Evolutionary conservation across 2,329 filamentous ascomycete species (phyloP).

Genomic region (Thielaviopsis punctulata): DNA sequence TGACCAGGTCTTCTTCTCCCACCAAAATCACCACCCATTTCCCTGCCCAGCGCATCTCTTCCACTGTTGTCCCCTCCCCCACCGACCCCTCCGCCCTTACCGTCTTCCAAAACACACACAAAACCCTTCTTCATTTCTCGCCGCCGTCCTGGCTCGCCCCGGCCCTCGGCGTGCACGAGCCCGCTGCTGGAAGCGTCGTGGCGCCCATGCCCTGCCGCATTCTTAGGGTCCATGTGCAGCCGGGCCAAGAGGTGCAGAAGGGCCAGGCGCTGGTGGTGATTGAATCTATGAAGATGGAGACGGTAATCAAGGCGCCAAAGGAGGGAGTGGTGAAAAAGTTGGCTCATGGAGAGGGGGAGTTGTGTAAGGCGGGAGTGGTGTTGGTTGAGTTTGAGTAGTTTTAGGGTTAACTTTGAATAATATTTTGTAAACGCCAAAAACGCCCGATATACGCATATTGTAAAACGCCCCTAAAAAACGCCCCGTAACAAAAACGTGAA

Average conservation of each 20-base stretch:
- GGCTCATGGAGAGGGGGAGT: conserved; percentile 59
- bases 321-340: conserved; percentile 54
- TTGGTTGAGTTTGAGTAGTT: conserved; percentile 57
- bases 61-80: conserved; percentile 50
- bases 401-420: background rate
- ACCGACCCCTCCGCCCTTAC: conserved; percentile 33
- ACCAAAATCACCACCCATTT: conserved; percentile 53
- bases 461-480: too few relatives aligned
- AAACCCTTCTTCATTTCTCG: conserved; percentile 39
- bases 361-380: conserved; percentile 61
- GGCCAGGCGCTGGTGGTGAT: conserved; percentile 79
- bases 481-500: too few relatives aligned
- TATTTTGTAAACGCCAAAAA: too few relatives aligned
- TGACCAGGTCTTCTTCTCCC: conserved; percentile 14
- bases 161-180: conserved; percentile 59
- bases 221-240: conserved; percentile 68
- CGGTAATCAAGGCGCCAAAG: conserved; percentile 61
- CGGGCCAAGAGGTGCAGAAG: conserved; percentile 68
- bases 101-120: conserved; percentile 55
- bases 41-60: conserved; percentile 60
- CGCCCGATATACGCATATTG: too few relatives aligned
- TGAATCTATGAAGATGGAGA: conserved; percentile 85
- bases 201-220: conserved; percentile 98
- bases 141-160: conserved; percentile 70
- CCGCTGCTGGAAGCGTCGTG: conserved; percentile 63